These are phyloP conservation scores for Cronartium quercuum DNA, from an alignment of 1,284 basidiomycete species.

Conservation along the genomic window DNA sequence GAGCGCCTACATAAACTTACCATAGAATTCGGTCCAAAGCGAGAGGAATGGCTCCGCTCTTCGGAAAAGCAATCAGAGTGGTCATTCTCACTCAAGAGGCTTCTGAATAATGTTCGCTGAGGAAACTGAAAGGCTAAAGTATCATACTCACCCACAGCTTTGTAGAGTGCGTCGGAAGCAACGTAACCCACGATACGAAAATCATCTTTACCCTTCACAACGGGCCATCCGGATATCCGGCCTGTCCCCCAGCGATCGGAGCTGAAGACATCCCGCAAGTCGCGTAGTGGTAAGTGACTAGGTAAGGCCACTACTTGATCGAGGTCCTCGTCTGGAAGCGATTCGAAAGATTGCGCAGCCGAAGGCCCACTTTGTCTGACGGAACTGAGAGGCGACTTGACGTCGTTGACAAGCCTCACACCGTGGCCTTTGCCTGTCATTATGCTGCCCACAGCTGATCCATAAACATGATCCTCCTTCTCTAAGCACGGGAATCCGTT, in stretches of 20 bases:
- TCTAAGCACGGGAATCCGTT: conserved; percentile 90
- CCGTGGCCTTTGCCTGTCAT: conserved; percentile 42
- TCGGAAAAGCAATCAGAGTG: background rate
- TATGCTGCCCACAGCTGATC: conserved; percentile 62
- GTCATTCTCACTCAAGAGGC: background rate
- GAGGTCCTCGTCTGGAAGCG: background rate
- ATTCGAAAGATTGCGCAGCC: background rate
- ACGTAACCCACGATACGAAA: conserved; percentile 77
- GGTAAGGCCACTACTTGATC: conserved; percentile 13
- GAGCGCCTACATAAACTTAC: background rate
- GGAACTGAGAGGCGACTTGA: background rate
- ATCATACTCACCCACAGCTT: conserved; percentile 65
- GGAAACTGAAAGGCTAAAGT: background rate
- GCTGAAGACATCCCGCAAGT: conserved; percentile 7
- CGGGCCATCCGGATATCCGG: conserved; percentile 72
- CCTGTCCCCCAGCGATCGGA: conserved; percentile 37
- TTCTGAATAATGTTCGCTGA: background rate
- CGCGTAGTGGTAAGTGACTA: conserved; percentile 16
- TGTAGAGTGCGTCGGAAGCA: conserved; percentile 73
- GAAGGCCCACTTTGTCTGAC: background rate
- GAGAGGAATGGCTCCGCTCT: background rate
- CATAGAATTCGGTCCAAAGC: background rate
- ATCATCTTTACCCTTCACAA: conserved; percentile 58
- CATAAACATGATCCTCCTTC: conserved; percentile 83
- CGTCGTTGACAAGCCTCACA: conserved; percentile 14